Evolutionary conservation across 2,329 filamentous ascomycete species (phyloP), one percentile per base, ranked within the genome.

Genomic region (Fusarium sp.): DNA sequence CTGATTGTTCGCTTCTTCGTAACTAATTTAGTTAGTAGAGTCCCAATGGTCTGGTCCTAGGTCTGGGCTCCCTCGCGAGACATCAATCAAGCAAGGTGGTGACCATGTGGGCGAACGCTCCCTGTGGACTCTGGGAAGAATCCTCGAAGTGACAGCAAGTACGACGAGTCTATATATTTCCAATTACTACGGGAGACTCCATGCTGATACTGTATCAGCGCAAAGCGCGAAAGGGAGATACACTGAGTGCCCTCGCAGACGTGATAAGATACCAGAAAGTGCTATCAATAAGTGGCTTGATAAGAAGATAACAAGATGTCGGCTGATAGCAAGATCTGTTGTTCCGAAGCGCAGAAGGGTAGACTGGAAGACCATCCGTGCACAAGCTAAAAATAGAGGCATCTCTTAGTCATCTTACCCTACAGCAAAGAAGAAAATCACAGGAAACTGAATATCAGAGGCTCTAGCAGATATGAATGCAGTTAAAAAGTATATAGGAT

Each of bases 151-250:
- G 10, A 37, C 34, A 4, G 34, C 18, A 37, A 30, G 29, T n/a
- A 37, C 1, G 2, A 12, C 3, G 2, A 12, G 34, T 1, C 6
- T 37, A n/a, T 0, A n/a, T 37, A 1, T 37, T 12, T 37, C 4
- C 18, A n/a, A 37, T 12, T 37, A 2, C 18, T n/a, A 12, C 7
- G 18, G 6, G 2, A n/a, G 34, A n/a, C 34, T n/a, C 3, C 6
- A 37, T n/a, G 18, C 34, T 12, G 10, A 37, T 7, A 37, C 34
- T n/a, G 10, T 12, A n/a, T 37, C 6, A 37, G 34, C 34, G 18
- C 10, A 12, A 12, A 11, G 10, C 34, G 1, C 34, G 6, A 4
- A n/a, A 37, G 18, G 18, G 34, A 37, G 34, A 37, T 37, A 10
- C 10, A 7, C 6, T 12, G 34, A n/a, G 18, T n/a, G 10, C 34